These are phyloP conservation scores for Perkinsus chesapeaki DNA, from an alignment of 169 alveolate genomes.

Conservation along the genomic window DNA sequence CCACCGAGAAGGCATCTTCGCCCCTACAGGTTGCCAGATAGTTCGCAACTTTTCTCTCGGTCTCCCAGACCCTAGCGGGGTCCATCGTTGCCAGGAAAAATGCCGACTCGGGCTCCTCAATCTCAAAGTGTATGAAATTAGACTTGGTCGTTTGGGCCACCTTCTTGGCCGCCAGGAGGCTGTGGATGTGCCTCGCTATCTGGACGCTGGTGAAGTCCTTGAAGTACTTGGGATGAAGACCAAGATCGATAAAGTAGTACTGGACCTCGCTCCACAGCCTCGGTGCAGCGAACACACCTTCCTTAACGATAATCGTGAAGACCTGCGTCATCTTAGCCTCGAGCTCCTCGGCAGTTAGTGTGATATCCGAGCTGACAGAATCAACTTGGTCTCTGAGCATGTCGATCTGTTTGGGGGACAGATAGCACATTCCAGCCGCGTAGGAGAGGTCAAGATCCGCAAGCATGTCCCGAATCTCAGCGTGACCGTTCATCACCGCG, in stretches of 20 bases:
- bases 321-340: not conserved
- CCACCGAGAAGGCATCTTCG: not conserved
- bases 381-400: not conserved
- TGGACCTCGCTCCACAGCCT: not conserved
- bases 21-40: not conserved
- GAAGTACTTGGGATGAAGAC: constrained; percentile 12
- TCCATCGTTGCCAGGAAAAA: not conserved
- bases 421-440: not conserved
- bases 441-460: not conserved
- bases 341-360: not conserved
- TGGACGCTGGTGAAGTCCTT: constrained; percentile 7
- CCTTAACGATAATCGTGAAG: not conserved
- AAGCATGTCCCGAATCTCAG: not conserved
- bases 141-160: not conserved
- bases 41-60: not conserved
- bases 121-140: not conserved
- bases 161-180: not conserved
- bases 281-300: not conserved
- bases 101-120: constrained; percentile 7
- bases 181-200: constrained; percentile 8
- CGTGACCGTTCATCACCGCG: not conserved
- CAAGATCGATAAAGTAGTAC: constrained; percentile 1
- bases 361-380: not conserved
- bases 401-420: not conserved
- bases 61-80: not conserved